A percentile compares a stretch with the other conserved stretches of the same genome.
Conservation (phyloP, 139 green algal species). For the Parachlorella kessleri region DNA sequence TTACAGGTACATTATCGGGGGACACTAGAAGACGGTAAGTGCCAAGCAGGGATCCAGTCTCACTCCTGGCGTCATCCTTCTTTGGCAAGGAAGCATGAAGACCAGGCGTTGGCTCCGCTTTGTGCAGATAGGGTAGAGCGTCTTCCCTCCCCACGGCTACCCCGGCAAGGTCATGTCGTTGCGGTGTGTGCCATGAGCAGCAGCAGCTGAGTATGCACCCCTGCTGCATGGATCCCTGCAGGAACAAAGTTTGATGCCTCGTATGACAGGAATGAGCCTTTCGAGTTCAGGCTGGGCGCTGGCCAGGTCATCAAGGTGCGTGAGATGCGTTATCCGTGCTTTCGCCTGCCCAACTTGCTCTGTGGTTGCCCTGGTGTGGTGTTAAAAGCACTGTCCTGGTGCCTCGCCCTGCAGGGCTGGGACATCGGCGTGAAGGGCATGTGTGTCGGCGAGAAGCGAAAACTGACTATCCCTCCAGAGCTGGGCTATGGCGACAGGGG, state of each 20-base stretch:
- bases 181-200: too few relatives aligned
- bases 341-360: too few relatives aligned
- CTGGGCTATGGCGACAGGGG: constrained; percentile 53
- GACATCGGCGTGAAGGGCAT: constrained; percentile 51
- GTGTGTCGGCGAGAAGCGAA: constrained; percentile 64
- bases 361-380: background rate
- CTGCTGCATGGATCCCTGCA: too few relatives aligned
- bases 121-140: too few relatives aligned
- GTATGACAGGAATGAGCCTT: constrained; percentile 38
- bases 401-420: constrained; percentile 16
- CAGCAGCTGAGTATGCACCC: too few relatives aligned
- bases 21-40: constrained; percentile 29
- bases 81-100: too few relatives aligned
- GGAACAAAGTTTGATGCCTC: constrained; percentile 36
- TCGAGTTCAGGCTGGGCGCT: constrained; percentile 31
- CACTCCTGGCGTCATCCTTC: too few relatives aligned
- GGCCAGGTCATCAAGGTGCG: constrained; percentile 46
- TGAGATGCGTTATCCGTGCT: background rate
- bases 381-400: background rate
- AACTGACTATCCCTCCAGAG: constrained; percentile 50
- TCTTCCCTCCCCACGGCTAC: too few relatives aligned
- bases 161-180: too few relatives aligned
- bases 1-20: constrained; percentile 30
- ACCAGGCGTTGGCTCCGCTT: too few relatives aligned
- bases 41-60: too few relatives aligned